Evolutionary conservation across 2,329 filamentous ascomycete species (phyloP).

Genomic region (Claviceps purpurea): DNA sequence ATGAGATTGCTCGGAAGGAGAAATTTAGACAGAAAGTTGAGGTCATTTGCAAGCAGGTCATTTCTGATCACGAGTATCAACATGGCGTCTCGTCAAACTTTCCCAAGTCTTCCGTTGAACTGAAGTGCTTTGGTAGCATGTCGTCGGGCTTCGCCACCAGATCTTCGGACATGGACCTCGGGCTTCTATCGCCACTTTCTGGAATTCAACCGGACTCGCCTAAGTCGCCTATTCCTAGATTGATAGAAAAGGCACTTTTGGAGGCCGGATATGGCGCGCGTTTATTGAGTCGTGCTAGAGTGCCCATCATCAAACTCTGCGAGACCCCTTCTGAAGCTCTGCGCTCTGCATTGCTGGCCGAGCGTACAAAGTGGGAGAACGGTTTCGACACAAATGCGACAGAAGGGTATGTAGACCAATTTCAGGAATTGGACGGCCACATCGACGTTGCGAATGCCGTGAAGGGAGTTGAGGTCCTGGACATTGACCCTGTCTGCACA

Average conservation of each 20-base stretch:
- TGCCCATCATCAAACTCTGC: slow-evolving; percentile 82
- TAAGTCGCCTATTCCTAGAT: slow-evolving; percentile 52
- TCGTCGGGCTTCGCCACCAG: slow-evolving; percentile 76
- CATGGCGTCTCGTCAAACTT: slow-evolving; percentile 30
- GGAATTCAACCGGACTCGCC: slow-evolving; percentile 36
- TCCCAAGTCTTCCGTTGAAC: slow-evolving; percentile 41
- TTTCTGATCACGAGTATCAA: slow-evolving; percentile 38
- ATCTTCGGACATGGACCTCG: slow-evolving; percentile 83
- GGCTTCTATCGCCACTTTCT: slow-evolving; percentile 54
- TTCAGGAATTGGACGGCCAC: slow-evolving; percentile 7
- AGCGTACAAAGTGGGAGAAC: slow-evolving; percentile 59
- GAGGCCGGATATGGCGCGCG: slow-evolving; percentile 61
- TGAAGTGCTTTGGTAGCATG: slow-evolving; percentile 72
- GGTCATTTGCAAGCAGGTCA: slow-evolving; percentile 45
- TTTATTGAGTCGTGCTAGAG: slow-evolving; percentile 62
- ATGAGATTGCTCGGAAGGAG: slow-evolving; percentile 59
- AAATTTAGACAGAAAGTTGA: slow-evolving; percentile 53
- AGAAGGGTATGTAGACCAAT: slow-evolving; percentile 23
- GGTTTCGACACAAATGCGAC: slow-evolving; percentile 26
- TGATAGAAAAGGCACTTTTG: slow-evolving; percentile 64
- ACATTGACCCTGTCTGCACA: slow-evolving; percentile 2
- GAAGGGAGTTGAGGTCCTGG: background rate
- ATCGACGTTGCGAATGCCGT: slow-evolving; percentile 8
- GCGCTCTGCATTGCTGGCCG: slow-evolving; percentile 45
- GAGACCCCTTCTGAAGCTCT: slow-evolving; percentile 52